Evolutionary conservation across 108 stramenopile genomes (phyloP), one percentile per base, ranked within the genome.

Genomic region (Cylindrotheca closterium): DNA sequence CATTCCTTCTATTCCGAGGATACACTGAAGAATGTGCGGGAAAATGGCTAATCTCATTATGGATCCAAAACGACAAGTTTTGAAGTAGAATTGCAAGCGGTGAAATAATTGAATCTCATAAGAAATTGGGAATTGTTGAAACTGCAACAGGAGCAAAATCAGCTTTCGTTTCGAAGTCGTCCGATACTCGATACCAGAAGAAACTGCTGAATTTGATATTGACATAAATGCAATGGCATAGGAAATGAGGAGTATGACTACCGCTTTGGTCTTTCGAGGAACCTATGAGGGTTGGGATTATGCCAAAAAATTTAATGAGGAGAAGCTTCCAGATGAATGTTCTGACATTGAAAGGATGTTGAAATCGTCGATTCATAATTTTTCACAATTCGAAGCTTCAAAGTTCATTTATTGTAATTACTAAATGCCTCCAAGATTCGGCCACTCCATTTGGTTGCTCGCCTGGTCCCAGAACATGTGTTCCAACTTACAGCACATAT

Each of bases 41-140:
- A 3, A 31, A 27, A 29, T 17, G 50, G 50, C 0, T 26, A 1
- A 1, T 63, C 62, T 21, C 19, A 51, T 1, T 63, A 47, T 31
- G 62, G 62, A 18, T 45, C 62, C 27, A 50, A 63, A 22, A 33
- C 51, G 28, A 51, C 62, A n/a, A 63, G 19, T 51, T n/a, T 42
- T 19, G n/a, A 51, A 28, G 50, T 30, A 19, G 51, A 63, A 51
- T 18, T 25, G 18, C 29, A 51, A 15, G 59, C 59, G 22, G 31
- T 27, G 45, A 17, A 60, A 37, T 5, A 23, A 22, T 60, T 7
- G 37, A 37, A 7, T 1, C 17, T 17, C 23, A 47, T 5, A n/a
- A n/a, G n/a, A n/a, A 60, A 47, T 24, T 60, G 59, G 59, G 32
- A 57, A 32, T 19, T 32, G 22, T 4, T 33, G 4, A 21, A 31